A percentile compares a stretch with the other conserved stretches of the same genome.
phyloP scores from a whole-genome alignment of 768 basidiomycete genomes.

The Rhizopogon rudus region DNA sequence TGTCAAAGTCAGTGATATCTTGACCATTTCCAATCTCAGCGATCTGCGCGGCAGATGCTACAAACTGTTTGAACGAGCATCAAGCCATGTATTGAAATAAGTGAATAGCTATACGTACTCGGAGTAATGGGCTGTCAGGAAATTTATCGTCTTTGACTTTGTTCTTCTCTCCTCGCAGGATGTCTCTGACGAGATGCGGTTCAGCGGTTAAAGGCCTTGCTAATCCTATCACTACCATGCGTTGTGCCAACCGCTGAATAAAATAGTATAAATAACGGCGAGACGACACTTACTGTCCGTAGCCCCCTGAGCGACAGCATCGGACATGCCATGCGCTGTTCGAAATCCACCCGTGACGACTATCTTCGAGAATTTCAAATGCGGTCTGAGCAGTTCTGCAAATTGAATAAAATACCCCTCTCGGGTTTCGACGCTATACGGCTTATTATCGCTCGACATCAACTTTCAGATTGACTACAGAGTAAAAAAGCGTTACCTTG shows the following conservation, averaged over 20 bases:
- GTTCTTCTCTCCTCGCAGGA: conserved; percentile 19
- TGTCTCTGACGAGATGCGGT: conserved; percentile 23
- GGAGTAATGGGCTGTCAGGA: conserved; percentile 34
- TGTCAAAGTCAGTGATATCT: conserved; percentile 27
- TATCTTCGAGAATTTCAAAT: conserved; percentile 20
- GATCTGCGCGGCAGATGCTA: conserved; percentile 25
- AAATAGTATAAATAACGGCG: neutral
- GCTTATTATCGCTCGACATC: conserved; percentile 3
- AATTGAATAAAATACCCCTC: conserved; percentile 29
- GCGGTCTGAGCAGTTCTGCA: conserved; percentile 21
- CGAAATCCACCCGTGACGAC: conserved; percentile 28
- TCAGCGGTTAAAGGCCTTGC: conserved; percentile 26
- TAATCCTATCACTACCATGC: conserved; percentile 22
- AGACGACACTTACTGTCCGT: conserved; percentile 20
- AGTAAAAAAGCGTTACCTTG: conserved; percentile 5
- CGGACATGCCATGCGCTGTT: conserved; percentile 22
- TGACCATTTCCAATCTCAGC: conserved; percentile 30
- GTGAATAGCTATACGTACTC: conserved; percentile 10
- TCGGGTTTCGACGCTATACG: conserved; percentile 5
- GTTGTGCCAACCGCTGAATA: neutral
- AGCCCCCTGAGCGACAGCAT: conserved; percentile 18
- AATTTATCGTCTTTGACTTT: conserved; percentile 21
- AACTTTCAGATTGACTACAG: neutral
- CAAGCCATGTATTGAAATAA: neutral
- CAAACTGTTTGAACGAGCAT: conserved; percentile 15